Evolutionary conservation across 225 moss, liverwort and hornwort genomes (phyloP).

Genomic region (Rhytidiadelphus loreus): DNA sequence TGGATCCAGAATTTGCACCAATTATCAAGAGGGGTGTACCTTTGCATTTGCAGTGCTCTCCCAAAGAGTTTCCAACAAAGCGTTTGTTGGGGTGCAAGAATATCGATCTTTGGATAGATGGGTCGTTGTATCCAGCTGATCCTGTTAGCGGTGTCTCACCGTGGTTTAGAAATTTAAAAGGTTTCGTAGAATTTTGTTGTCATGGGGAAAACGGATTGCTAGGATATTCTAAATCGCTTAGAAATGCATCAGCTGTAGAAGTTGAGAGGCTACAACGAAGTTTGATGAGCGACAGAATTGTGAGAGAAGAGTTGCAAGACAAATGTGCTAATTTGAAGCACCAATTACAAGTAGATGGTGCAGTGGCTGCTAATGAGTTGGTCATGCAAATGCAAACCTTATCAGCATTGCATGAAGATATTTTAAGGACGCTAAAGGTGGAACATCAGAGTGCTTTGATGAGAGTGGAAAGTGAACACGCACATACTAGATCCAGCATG

Average conservation of each 20-base stretch:
- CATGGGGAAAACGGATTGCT: background rate
- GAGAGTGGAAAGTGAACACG: background rate
- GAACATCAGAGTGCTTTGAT: background rate
- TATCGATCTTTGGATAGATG: background rate
- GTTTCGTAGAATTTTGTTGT: background rate
- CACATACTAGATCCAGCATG: background rate
- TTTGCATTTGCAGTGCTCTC: background rate
- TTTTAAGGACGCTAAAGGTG: background rate
- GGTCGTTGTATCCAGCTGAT: background rate
- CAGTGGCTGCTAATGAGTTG: fast-evolving
- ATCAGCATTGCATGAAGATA: background rate
- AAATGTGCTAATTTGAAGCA: background rate
- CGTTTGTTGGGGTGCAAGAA: background rate
- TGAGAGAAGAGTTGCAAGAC: too few relatives aligned
- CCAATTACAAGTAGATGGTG: background rate
- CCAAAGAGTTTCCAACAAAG: background rate
- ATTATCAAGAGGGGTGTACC: background rate
- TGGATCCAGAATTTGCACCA: background rate
- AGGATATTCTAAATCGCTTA: background rate
- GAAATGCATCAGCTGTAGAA: background rate
- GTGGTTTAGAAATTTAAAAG: background rate
- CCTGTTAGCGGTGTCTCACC: background rate
- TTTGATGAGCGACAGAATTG: too few relatives aligned
- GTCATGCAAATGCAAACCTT: background rate
- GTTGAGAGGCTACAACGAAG: background rate